These are phyloP conservation scores for Didymella pomorum DNA, from an alignment of 2,329 filamentous ascomycete genomes.

Conservation along the genomic window DNA sequence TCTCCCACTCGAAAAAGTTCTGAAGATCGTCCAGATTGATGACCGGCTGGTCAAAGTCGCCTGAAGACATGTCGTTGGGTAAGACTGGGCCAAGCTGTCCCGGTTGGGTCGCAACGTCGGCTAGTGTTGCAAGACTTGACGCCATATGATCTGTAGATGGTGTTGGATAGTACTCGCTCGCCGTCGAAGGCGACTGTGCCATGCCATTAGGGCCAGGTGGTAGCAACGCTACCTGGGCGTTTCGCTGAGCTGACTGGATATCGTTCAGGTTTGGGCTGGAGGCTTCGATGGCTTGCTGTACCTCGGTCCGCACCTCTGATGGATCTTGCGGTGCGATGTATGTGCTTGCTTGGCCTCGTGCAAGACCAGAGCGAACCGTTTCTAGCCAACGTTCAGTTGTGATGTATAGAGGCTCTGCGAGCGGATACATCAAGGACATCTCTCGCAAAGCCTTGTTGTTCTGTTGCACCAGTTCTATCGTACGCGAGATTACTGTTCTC, in stretches of 20 bases:
- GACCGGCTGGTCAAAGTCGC: slow-evolving; percentile 36
- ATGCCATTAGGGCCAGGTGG: slow-evolving; percentile 24
- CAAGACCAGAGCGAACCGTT: slow-evolving; percentile 41
- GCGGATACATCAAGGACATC: slow-evolving; percentile 44
- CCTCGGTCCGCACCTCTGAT: slow-evolving; percentile 34
- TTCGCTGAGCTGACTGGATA: slow-evolving; percentile 18
- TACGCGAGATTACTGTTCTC: slow-evolving; percentile 35
- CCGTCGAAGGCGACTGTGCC: slow-evolving; percentile 15
- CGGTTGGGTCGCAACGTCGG: slow-evolving; percentile 18
- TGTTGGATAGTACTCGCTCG: slow-evolving; percentile 25
- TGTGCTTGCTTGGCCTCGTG: slow-evolving; percentile 36
- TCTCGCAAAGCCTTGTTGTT: slow-evolving; percentile 43
- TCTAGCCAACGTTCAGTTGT: slow-evolving; percentile 45
- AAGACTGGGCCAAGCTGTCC: slow-evolving; percentile 24
- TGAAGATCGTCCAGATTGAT: slow-evolving; percentile 45
- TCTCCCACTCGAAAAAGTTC: slow-evolving; percentile 46
- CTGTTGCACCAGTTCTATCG: slow-evolving; percentile 42
- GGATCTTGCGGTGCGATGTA: slow-evolving; percentile 44
- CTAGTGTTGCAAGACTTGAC: slow-evolving; percentile 21
- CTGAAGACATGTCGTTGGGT: slow-evolving; percentile 23
- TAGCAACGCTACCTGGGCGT: slow-evolving; percentile 23
- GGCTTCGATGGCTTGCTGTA: slow-evolving; percentile 32
- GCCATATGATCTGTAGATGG: slow-evolving; percentile 9
- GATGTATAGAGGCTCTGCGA: slow-evolving; percentile 42
- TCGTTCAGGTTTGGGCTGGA: slow-evolving; percentile 20